These are phyloP conservation scores for Globisporangium perplexum DNA, from an alignment of 352 stramenopile genomes.

Conservation along the genomic window DNA sequence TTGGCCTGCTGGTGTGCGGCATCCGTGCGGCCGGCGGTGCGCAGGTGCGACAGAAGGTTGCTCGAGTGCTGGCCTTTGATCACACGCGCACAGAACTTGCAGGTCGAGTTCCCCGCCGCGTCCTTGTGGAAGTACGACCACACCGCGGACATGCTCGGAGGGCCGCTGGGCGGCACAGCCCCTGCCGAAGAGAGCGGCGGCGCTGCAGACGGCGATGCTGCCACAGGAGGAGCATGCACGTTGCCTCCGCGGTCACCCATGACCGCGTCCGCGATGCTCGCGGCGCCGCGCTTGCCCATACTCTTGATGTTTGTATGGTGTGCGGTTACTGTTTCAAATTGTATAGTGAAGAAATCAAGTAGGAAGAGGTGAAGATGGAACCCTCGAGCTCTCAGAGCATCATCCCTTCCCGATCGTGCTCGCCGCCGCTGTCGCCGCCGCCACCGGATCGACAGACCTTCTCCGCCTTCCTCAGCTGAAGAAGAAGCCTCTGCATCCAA, in stretches of 20 bases:
- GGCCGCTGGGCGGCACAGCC: conserved; percentile 26
- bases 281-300: neutral
- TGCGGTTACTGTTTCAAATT: too few species aligned
- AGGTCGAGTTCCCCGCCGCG: conserved; percentile 65
- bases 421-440: too few species aligned
- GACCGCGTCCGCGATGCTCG: neutral
- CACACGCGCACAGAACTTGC: conserved; percentile 81
- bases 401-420: too few species aligned
- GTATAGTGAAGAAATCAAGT: too few species aligned
- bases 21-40: conserved; percentile 67
- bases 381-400: too few species aligned
- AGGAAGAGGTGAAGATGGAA: too few species aligned
- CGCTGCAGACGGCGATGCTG: neutral
- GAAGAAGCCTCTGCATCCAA: too few species aligned
- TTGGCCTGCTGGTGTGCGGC: conserved; percentile 65
- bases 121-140: conserved; percentile 84
- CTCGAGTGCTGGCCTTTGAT: conserved; percentile 85
- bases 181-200: neutral
- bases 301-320: too few species aligned
- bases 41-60: conserved; percentile 75
- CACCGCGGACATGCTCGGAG: conserved; percentile 69
- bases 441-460: too few species aligned
- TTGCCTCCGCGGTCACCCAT: conserved; percentile 2
- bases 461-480: too few species aligned
- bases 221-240: too few species aligned